Evolutionary conservation across 768 basidiomycete genomes (phyloP).

Genomic region (Calvatia gigantea): DNA sequence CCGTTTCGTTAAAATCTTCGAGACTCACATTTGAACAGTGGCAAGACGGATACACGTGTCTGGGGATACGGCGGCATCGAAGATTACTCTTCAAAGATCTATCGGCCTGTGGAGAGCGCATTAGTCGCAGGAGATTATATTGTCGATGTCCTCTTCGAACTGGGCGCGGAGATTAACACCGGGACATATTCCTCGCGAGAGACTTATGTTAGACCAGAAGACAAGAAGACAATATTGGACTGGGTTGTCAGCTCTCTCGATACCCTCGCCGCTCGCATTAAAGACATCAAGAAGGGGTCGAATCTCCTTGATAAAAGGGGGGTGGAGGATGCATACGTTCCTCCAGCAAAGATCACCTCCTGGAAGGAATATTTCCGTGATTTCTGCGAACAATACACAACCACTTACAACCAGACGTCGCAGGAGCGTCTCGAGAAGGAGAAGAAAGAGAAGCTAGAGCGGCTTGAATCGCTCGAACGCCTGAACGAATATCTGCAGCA

Average conservation of each 20-base stretch:
- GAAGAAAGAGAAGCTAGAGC: neutral
- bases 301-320: conserved; percentile 18
- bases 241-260: conserved; percentile 34
- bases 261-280: conserved; percentile 17
- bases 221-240: conserved; percentile 29
- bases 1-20: neutral
- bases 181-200: conserved; percentile 24
- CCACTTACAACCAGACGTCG: neutral
- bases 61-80: conserved; percentile 21
- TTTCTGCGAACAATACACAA: conserved; percentile 5
- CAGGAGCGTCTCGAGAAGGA: neutral
- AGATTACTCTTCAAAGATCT: conserved; percentile 24
- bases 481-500: neutral
- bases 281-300: conserved; percentile 8
- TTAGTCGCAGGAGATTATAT: conserved; percentile 33
- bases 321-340: conserved; percentile 30
- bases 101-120: conserved; percentile 36
- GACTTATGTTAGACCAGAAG: conserved; percentile 15
- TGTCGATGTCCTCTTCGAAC: conserved; percentile 32
- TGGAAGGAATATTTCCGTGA: conserved; percentile 38
- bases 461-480: neutral
- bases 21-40: conserved; percentile 11
- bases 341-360: conserved; percentile 33
- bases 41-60: conserved; percentile 15
- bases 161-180: conserved; percentile 33